Evolutionary conservation across 2,329 filamentous ascomycete genomes (phyloP), one percentile per base, ranked within the genome.

Genomic region (Epicoccum sorghinum): DNA sequence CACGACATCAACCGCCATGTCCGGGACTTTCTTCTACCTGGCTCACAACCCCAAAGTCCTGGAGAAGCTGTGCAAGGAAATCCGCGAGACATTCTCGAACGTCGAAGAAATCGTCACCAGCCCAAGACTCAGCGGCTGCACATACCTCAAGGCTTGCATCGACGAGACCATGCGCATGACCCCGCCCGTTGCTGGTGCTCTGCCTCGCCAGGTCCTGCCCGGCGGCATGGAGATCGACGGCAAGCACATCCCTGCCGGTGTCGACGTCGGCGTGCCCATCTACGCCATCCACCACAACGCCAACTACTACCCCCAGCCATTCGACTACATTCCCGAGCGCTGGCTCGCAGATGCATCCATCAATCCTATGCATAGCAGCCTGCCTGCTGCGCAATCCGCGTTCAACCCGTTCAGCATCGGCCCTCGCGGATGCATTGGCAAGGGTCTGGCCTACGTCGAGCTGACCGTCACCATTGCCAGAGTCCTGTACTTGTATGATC

Each of bases 401-500:
- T 93, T 90, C 74, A 91, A 87, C 58, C 88, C 90, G 1, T 91
- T 91, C 64, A 86, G 83, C 40, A 78, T 90, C 57, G 89, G 89
- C 0, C 85, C 87, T 0, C 77, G 88, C 9, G 87, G 87, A 2
- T 91, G 89, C 67, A 89, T 91, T 49, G 89, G 88, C 0, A 90
- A 90, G 79, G 82, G 82, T 0, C 74, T 89, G 39, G 87, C 87
- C 2, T 88, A 89, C 63, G 80, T 83, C 39, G 87, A 90, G 77
- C 83, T 89, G 81, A 83, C 78, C 46, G 82, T 84, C 4, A 83
- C 86, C 2, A 70, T 90, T 49, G 87, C 86, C 30, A 74, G 86
- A 12, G 78, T 85, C 18, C 65, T 90, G 54, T 89, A 78, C 59
- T 56, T 84, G 61, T 89, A 86, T 57, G 87, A 89, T 57, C 60